phyloP scores from a whole-genome alignment of 1,139 yeast genomes.

The Yamadazyma taylorii region DNA sequence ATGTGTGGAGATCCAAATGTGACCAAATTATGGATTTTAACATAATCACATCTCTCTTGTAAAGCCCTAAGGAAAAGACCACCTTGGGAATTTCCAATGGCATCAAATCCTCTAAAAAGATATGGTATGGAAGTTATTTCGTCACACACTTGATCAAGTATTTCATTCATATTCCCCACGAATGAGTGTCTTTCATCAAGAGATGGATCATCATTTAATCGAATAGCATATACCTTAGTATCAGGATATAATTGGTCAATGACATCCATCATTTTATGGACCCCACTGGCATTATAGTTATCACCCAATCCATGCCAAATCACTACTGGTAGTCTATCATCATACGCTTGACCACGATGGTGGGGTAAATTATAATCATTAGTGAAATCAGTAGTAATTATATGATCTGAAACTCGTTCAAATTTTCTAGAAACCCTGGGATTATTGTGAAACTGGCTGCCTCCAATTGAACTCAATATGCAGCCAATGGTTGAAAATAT shows the following conservation, averaged over 20 bases:
- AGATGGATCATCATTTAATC: constrained; percentile 47
- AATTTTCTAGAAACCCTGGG: too few species aligned
- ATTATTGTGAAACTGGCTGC: too few species aligned
- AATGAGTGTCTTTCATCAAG: constrained; percentile 57
- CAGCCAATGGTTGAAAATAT: too few species aligned
- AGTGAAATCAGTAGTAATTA: neutral
- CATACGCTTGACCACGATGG: constrained; percentile 9
- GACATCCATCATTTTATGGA: constrained; percentile 45
- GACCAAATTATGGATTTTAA: constrained; percentile 53
- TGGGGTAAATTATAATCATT: neutral
- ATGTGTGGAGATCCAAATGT: constrained; percentile 85
- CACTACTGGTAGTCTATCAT: constrained; percentile 51
- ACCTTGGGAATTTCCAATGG: constrained; percentile 82
- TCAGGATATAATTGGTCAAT: constrained; percentile 51
- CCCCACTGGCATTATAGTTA: constrained; percentile 62
- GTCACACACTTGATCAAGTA: constrained; percentile 37
- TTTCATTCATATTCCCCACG: constrained; percentile 58
- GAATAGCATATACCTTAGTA: constrained; percentile 52
- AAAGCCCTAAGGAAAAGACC: constrained; percentile 71
- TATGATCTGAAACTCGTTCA: too few species aligned
- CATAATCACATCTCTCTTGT: constrained; percentile 52
- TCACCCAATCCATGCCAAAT: constrained; percentile 90
- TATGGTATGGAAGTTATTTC: constrained; percentile 40
- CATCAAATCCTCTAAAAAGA: constrained; percentile 60
- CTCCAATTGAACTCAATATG: too few species aligned